A percentile compares a stretch with the other conserved stretches of the same genome.
These are phyloP conservation scores for Linderina pennispora DNA, from an alignment of 192 early-diverging fungal genomes.

Conservation along the genomic window DNA sequence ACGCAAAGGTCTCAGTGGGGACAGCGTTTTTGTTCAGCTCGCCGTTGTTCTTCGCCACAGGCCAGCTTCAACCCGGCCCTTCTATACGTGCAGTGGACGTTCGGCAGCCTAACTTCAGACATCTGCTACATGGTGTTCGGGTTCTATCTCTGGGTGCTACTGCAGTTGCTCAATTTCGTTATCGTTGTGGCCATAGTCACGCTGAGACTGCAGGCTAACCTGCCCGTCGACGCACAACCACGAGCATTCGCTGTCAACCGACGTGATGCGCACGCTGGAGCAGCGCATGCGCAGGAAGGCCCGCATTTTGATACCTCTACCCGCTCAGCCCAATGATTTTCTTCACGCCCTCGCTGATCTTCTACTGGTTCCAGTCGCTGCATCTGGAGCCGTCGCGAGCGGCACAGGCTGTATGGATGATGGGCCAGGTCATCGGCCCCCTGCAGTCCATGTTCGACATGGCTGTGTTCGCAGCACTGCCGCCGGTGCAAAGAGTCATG, in stretches of 20 bases:
- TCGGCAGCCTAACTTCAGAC: slow-evolving; percentile 19
- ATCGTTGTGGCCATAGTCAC: slow-evolving; percentile 24
- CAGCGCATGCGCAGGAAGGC: slow-evolving; percentile 40
- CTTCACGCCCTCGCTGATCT: slow-evolving; percentile 18
- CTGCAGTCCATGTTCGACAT: slow-evolving; percentile 28
- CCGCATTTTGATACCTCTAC: slow-evolving; percentile 27
- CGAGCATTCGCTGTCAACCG: slow-evolving; percentile 17
- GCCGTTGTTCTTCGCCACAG: slow-evolving; percentile 30
- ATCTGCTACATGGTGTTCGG: slow-evolving; percentile 26
- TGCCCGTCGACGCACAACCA: slow-evolving; percentile 14
- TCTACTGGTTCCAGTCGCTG: slow-evolving; percentile 39
- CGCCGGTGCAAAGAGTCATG: slow-evolving; percentile 35
- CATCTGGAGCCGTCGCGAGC: slow-evolving; percentile 13
- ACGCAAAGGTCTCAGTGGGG: slow-evolving; percentile 8
- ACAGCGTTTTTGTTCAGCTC: slow-evolving; percentile 15
- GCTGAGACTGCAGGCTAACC: slow-evolving; percentile 9
- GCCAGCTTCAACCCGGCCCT: slow-evolving; percentile 21
- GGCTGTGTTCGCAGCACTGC: slow-evolving; percentile 24
- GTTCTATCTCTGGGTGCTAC: slow-evolving; percentile 28
- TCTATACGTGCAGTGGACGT: slow-evolving; percentile 33
- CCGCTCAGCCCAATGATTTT: slow-evolving; percentile 40
- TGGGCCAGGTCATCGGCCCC: slow-evolving; percentile 13
- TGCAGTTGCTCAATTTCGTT: slow-evolving; percentile 33
- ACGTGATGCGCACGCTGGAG: slow-evolving; percentile 34
- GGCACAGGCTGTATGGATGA: slow-evolving; percentile 21